Evolutionary conservation across 371 early-diverging fungal species (phyloP), one percentile per base, ranked within the genome.

Genomic region (Rhizopus sp.): DNA sequence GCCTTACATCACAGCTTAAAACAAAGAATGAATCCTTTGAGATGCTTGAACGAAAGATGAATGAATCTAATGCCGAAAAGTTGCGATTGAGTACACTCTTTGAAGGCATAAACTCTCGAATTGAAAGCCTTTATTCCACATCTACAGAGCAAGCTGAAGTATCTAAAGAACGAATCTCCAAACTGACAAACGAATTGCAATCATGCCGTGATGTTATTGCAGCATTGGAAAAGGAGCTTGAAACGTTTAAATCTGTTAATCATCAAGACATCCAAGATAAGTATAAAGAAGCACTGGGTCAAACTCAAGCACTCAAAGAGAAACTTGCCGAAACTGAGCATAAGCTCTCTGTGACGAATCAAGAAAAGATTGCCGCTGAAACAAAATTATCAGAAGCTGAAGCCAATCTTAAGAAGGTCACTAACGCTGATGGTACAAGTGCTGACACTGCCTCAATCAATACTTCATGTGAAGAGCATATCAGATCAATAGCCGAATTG

Each of bases 351-450:
- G 31, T 53, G 7, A 50, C 32, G 13, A 63, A 53, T 12, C 53
- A 63, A 53, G 57, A 57, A n/a, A 39, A 53, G 31, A 63, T 57
- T 13, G 47, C 57, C 32, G 53, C 58, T 32, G 53, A 63, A 44
- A 63, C 53, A 12, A 63, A 63, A 10, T 37, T 63, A 31, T 48
- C 50, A n/a, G 37, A 53, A 4, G 58, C 53, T 7, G 57, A 63
- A 49, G 58, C 53, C 5, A 40, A 53, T 12, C 38, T 56, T 5
- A 53, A 63, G 32, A 34, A 29, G 0, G 46, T 40, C 1, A 15
- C 55, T n/a, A 17, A 37, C 9, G 23, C 34, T 3, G 40, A 45
- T 29, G 10, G 17, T 15, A 5, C 50, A 30, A 38, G 38, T 13
- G 39, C 7, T 16, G 33, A 32, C 10, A 30, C 23, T 13, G 7